phyloP scores from a whole-genome alignment of 495 filamentous ascomycete genomes.

The Terfezia claveryi region DNA sequence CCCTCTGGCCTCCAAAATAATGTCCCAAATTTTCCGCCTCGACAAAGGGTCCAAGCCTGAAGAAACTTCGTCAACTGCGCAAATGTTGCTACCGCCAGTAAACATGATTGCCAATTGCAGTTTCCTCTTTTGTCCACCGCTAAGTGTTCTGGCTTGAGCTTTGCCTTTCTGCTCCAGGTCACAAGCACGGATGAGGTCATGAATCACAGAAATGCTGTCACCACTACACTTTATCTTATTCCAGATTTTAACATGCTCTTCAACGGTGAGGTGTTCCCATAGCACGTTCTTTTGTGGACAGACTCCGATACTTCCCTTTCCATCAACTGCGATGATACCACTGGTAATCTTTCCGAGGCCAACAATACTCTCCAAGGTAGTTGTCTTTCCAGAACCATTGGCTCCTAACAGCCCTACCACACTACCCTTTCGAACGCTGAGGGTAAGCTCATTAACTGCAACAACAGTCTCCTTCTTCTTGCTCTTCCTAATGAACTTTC shows the following conservation, averaged over 20 bases:
- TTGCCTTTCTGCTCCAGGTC: slow-evolving; percentile 49
- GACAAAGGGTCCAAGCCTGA: slow-evolving; percentile 64
- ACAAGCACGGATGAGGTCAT: slow-evolving; percentile 37
- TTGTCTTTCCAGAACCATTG: slow-evolving; percentile 72
- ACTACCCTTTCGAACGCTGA: slow-evolving; percentile 47
- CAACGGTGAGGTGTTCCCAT: slow-evolving; percentile 63
- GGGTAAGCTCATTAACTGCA: slow-evolving; percentile 46
- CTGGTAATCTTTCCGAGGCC: slow-evolving; percentile 44
- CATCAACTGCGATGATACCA: slow-evolving; percentile 31
- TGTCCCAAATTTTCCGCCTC: slow-evolving; percentile 73
- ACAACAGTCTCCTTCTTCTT: slow-evolving; percentile 38
- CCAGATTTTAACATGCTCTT: slow-evolving; percentile 60
- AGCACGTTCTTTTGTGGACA: slow-evolving; percentile 80
- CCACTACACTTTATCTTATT: slow-evolving; percentile 45
- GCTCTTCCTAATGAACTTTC: slow-evolving; percentile 17
- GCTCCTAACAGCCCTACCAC: slow-evolving; percentile 66
- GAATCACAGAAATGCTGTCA: slow-evolving; percentile 33
- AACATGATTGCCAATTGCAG: slow-evolving; percentile 89
- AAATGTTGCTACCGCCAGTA: slow-evolving; percentile 60
- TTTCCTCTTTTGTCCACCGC: slow-evolving; percentile 75
- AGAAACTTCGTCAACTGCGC: slow-evolving; percentile 74
- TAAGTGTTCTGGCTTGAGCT: slow-evolving; percentile 44
- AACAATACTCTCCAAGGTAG: slow-evolving; percentile 66
- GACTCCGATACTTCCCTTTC: slow-evolving; percentile 56
- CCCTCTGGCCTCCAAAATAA: slow-evolving; percentile 58